These are phyloP conservation scores for Phytophthora palmivora DNA, from an alignment of 352 stramenopile genomes.

Conservation along the genomic window DNA sequence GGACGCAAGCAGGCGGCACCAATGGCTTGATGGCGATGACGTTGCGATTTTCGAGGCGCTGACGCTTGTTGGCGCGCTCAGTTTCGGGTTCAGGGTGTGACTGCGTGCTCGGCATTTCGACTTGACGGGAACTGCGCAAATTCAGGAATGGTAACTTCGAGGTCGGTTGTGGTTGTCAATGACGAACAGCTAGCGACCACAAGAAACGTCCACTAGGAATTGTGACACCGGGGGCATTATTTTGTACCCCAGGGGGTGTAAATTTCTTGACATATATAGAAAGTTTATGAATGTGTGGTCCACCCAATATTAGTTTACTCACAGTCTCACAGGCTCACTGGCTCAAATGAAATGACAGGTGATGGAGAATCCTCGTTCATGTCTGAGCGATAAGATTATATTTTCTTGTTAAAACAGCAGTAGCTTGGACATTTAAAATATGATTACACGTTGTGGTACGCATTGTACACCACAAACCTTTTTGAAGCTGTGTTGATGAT, in stretches of 20 bases:
- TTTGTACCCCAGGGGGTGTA: slow-evolving; percentile 7
- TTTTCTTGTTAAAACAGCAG: too few relatives aligned
- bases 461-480: too few relatives aligned
- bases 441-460: too few relatives aligned
- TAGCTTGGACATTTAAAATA: too few relatives aligned
- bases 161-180: too few relatives aligned
- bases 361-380: too few relatives aligned
- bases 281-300: too few relatives aligned
- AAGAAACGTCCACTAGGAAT: slow-evolving; percentile 16
- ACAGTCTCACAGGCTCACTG: too few relatives aligned
- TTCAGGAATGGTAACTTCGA: slow-evolving; percentile 43
- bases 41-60: slow-evolving; percentile 75
- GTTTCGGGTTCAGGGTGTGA: slow-evolving; percentile 34
- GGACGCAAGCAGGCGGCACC: slow-evolving; percentile 68
- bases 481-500: too few relatives aligned
- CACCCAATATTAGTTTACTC: neutral
- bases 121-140: slow-evolving; percentile 12
- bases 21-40: slow-evolving; percentile 77
- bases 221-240: slow-evolving; percentile 12
- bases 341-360: too few relatives aligned
- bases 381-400: neutral
- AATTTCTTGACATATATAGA: neutral
- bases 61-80: slow-evolving; percentile 61
- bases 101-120: slow-evolving; percentile 38
- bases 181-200: slow-evolving; percentile 12